These are phyloP conservation scores for Phytophthora kernoviae DNA, from an alignment of 352 stramenopile species.

Conservation along the genomic window DNA sequence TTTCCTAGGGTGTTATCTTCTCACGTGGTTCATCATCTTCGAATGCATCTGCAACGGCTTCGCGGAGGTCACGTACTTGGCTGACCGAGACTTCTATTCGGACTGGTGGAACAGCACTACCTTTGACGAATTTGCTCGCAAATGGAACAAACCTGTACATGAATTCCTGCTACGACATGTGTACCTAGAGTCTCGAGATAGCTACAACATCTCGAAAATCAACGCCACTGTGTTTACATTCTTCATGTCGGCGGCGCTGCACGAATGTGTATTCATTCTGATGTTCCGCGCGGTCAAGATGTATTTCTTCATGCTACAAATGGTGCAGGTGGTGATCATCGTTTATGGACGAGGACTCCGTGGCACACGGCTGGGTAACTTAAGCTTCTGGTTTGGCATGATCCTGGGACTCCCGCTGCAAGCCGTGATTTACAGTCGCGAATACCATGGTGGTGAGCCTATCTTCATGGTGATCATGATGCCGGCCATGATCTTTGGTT, in stretches of 20 bases:
- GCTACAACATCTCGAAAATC: constrained; percentile 69
- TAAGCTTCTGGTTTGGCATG: constrained; percentile 82
- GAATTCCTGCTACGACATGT: constrained; percentile 92
- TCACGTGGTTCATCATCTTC: constrained; percentile 97
- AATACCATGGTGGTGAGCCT: constrained; percentile 77
- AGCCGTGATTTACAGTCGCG: constrained; percentile 80
- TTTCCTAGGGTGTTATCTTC: constrained; percentile 94
- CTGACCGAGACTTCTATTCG: constrained; percentile 94
- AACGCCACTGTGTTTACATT: constrained; percentile 91
- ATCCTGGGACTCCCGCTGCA: constrained; percentile 74
- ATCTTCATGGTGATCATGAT: constrained; percentile 87
- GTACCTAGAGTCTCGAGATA: constrained; percentile 81
- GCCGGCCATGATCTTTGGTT: constrained; percentile 68
- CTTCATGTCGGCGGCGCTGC: constrained; percentile 94
- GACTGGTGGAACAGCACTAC: constrained; percentile 98
- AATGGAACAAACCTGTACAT: constrained; percentile 98
- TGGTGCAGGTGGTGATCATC: constrained; percentile 94
- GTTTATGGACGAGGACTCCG: constrained; percentile 74
- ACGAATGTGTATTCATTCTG: constrained; percentile 96
- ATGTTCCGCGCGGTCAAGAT: constrained; percentile 93
- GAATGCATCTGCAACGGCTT: constrained; percentile 96
- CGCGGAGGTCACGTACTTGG: constrained; percentile 92
- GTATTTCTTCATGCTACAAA: constrained; percentile 95
- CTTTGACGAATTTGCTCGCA: constrained; percentile 88
- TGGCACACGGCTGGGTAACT: constrained; percentile 76